Percentiles rank a stretch among this genome's conserved stretches.
phyloP scores from a whole-genome alignment of 208 protist species.

The Acanthamoeba pearcei region DNA sequence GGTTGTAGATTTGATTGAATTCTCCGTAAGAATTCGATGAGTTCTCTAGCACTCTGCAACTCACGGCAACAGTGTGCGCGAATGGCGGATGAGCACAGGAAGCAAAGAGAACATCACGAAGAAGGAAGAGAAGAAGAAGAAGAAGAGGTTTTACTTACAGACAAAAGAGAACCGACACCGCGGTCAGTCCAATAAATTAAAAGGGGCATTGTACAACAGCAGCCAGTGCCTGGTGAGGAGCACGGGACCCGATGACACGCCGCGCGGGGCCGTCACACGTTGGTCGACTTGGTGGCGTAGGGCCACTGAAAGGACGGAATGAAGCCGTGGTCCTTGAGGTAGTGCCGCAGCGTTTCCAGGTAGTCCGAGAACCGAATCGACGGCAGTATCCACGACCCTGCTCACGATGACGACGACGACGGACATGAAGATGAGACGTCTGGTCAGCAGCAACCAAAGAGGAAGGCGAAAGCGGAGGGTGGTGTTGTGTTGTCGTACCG shows the following conservation, averaged over 20 bases:
- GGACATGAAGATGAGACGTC: not conserved
- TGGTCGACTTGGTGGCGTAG: not conserved
- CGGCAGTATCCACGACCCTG: conserved; percentile 60
- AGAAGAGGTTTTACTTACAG: conserved; percentile 40
- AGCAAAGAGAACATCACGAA: not conserved
- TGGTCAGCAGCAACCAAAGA: not conserved
- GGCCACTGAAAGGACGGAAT: conserved; percentile 73
- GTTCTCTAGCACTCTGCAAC: too few species aligned
- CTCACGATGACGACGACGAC: not conserved
- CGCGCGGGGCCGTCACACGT: not conserved
- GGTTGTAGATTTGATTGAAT: too few species aligned
- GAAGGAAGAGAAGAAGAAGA: not conserved
- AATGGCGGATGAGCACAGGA: not conserved
- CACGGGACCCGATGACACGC: not conserved
- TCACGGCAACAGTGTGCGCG: too few species aligned
- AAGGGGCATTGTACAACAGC: not conserved
- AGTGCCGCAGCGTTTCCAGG: conserved; percentile 62
- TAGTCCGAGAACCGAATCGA: conserved; percentile 62
- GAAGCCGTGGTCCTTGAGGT: conserved; percentile 72
- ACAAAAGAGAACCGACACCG: not conserved
- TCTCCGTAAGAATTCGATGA: too few species aligned
- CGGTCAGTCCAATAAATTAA: not conserved
- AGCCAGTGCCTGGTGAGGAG: not conserved
- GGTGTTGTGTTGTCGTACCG: not conserved
- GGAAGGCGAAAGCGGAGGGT: not conserved